phyloP scores from a whole-genome alignment of 208 protist genomes.

The Wallacemonas sp. region DNA sequence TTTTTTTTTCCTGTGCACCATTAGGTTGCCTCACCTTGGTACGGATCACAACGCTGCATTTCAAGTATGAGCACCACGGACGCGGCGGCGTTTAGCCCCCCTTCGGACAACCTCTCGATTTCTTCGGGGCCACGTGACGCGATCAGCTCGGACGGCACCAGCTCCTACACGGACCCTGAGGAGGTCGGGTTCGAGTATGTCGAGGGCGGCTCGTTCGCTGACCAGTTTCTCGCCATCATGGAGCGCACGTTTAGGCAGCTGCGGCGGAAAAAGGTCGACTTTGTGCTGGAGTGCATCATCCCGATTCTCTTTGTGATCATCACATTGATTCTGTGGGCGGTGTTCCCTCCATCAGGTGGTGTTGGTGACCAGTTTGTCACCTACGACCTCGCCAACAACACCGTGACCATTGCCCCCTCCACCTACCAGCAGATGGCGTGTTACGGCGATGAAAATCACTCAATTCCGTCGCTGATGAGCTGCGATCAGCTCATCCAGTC shows the following conservation, averaged over 20 bases:
- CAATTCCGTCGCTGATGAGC: slow-evolving; percentile 29
- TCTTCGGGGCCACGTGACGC: not conserved
- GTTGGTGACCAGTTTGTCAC: slow-evolving; percentile 27
- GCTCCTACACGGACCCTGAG: not conserved
- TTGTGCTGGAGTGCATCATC: slow-evolving; percentile 35
- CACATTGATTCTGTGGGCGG: slow-evolving; percentile 31
- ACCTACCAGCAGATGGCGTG: slow-evolving; percentile 24
- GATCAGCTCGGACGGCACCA: too few relatives aligned
- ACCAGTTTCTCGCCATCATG: slow-evolving; percentile 24
- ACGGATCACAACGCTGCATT: too few relatives aligned
- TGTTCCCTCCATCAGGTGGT: slow-evolving; percentile 19
- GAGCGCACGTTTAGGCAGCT: slow-evolving; percentile 20
- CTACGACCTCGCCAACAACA: slow-evolving; percentile 22
- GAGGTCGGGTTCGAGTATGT: not conserved
- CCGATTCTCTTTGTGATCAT: slow-evolving; percentile 35
- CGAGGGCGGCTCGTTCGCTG: slow-evolving; percentile 22
- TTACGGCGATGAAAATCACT: slow-evolving; percentile 16
- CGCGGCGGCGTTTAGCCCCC: too few relatives aligned
- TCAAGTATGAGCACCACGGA: too few relatives aligned
- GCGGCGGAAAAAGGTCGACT: slow-evolving; percentile 11
- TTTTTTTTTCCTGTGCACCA: too few relatives aligned
- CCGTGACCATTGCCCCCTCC: not conserved
- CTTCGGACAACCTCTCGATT: not conserved
- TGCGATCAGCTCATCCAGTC: slow-evolving; percentile 20
- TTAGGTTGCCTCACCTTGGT: too few relatives aligned